These are phyloP conservation scores for Pogostemon cablin DNA, from an alignment of 257 asterid species.

Conservation along the genomic window DNA sequence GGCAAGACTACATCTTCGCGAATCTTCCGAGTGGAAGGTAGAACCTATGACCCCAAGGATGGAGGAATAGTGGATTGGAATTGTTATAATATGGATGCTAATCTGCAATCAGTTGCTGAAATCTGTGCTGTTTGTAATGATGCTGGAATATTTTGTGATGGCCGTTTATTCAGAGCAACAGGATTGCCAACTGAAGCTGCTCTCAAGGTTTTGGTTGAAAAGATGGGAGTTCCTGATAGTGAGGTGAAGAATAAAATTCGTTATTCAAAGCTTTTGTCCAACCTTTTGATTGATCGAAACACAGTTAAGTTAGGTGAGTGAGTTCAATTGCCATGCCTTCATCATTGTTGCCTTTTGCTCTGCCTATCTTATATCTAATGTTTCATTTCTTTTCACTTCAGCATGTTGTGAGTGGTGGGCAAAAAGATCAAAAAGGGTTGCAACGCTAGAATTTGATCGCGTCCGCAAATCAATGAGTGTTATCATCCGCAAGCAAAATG, in stretches of 20 bases:
- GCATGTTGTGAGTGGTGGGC: conserved; percentile 90
- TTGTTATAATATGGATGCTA: conserved; percentile 61
- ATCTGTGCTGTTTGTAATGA: conserved; percentile 84
- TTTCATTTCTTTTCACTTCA: conserved; percentile 35
- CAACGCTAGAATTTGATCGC: conserved; percentile 88
- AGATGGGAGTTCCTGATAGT: conserved; percentile 72
- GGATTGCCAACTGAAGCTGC: conserved; percentile 95
- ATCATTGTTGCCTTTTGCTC: conserved; percentile 3
- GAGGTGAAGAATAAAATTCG: conserved; percentile 56
- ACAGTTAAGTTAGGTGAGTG: conserved; percentile 61
- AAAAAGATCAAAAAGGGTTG: conserved; percentile 62
- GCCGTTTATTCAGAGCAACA: conserved; percentile 64
- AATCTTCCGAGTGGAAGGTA: conserved; percentile 51
- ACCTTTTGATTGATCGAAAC: conserved; percentile 62
- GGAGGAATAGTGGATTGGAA: conserved; percentile 77
- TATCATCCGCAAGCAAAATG: conserved; percentile 58
- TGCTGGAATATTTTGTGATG: conserved; percentile 67
- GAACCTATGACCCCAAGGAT: conserved; percentile 74
- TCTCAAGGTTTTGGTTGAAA: conserved; percentile 86
- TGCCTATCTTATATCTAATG: neutral
- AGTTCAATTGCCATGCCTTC: conserved; percentile 18
- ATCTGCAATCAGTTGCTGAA: conserved; percentile 65
- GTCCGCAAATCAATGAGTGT: conserved; percentile 91
- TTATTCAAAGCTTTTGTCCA: conserved; percentile 50
- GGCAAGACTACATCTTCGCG: conserved; percentile 24